Percentiles rank a stretch among this genome's conserved stretches.
Evolutionary conservation across 176 grass and related monocot species (phyloP).

Genomic region (Aegilops sharonensis): DNA sequence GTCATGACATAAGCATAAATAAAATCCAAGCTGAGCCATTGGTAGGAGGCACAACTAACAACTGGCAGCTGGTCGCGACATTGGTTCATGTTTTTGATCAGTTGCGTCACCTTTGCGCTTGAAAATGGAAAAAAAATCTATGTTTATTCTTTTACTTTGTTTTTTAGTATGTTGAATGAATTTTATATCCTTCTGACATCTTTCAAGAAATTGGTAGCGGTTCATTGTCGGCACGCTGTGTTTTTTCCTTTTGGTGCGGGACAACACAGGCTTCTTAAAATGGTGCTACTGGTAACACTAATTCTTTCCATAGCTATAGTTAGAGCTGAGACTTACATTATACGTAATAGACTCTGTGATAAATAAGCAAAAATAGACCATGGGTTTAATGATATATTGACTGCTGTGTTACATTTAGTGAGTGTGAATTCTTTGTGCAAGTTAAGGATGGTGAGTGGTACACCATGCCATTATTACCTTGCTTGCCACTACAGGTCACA

Average conservation of each 20-base stretch:
- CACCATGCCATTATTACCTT: background rate
- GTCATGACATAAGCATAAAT: background rate
- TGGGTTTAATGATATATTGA: background rate
- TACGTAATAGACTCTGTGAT: background rate
- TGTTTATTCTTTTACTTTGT: background rate
- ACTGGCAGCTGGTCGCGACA: background rate
- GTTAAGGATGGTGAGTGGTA: background rate
- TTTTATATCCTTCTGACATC: background rate
- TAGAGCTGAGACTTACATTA: background rate
- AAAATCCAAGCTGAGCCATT: background rate
- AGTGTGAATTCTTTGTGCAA: background rate
- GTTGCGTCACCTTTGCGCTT: background rate
- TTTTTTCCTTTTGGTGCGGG: background rate
- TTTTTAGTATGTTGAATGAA: background rate
- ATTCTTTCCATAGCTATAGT: background rate
- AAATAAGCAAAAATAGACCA: background rate
- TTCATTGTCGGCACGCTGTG: background rate
- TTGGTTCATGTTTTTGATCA: background rate
- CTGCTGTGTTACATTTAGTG: background rate
- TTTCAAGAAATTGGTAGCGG: background rate
- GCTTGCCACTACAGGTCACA: background rate
- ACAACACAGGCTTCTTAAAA: background rate
- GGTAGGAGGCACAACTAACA: background rate
- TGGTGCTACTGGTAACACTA: background rate
- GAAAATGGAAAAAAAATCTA: background rate